Percentiles rank a stretch among this genome's conserved stretches.
Evolutionary conservation across 2,329 filamentous ascomycete species (phyloP).

Genomic region (Orbilia blumenaviensis): DNA sequence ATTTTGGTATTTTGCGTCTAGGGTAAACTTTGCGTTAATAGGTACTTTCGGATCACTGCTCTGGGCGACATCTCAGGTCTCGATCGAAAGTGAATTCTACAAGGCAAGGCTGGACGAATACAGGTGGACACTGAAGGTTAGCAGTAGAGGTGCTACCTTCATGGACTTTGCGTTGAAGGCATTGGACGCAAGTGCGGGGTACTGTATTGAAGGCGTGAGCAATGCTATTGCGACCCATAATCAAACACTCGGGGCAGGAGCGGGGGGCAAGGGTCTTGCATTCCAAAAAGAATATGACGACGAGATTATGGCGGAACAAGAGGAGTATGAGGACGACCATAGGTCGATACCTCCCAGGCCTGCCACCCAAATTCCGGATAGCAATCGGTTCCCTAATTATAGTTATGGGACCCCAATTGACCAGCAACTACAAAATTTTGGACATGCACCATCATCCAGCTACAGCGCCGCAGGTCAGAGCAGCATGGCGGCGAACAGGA

Average conservation of each 20-base stretch:
- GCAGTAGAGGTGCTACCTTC: constrained; percentile 66
- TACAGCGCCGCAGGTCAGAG: constrained; percentile 34
- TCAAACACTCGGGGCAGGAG: neutral
- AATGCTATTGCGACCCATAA: neutral
- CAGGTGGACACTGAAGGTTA: constrained; percentile 90
- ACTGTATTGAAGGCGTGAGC: constrained; percentile 52
- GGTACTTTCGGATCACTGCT: constrained; percentile 91
- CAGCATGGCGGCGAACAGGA: constrained; percentile 32
- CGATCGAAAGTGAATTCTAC: constrained; percentile 90
- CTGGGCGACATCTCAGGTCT: constrained; percentile 84
- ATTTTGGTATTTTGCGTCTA: constrained; percentile 91
- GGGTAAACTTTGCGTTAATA: constrained; percentile 92
- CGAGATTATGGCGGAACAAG: constrained; percentile 51
- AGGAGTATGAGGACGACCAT: constrained; percentile 41
- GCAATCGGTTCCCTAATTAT: constrained; percentile 48
- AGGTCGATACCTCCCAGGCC: constrained; percentile 14
- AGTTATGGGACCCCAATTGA: constrained; percentile 51
- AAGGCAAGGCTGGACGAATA: constrained; percentile 85
- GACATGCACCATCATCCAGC: constrained; percentile 38
- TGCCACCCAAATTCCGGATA: constrained; percentile 48
- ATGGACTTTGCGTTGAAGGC: constrained; percentile 77
- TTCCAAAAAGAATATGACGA: constrained; percentile 53
- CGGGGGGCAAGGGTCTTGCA: constrained; percentile 44
- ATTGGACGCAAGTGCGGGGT: constrained; percentile 66
- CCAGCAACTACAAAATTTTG: constrained; percentile 48